Conservation (phyloP, 73 alveolate species). For the Tetrahymena thermophila region DNA sequence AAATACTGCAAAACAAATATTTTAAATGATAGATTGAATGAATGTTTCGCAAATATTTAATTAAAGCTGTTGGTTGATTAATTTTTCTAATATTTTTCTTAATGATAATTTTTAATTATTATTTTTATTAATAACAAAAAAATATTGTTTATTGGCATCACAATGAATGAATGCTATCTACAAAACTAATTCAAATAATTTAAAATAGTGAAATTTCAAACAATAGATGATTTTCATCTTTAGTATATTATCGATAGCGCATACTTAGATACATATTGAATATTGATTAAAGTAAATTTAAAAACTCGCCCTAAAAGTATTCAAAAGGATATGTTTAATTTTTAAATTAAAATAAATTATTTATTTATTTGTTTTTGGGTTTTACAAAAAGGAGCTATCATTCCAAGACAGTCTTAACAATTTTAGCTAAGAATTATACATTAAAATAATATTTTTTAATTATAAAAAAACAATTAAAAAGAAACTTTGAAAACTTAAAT, state of each 20-base stretch:
- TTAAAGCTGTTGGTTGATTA: not conserved
- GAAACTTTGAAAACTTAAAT: too few relatives aligned
- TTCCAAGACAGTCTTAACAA: too few relatives aligned
- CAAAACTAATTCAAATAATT: not conserved
- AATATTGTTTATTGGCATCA: not conserved
- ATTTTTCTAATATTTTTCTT: not conserved
- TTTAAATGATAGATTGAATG: not conserved
- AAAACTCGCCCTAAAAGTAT: not conserved
- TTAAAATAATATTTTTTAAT: too few relatives aligned
- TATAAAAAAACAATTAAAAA: too few relatives aligned
- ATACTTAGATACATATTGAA: not conserved
- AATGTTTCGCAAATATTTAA: not conserved
- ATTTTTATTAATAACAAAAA: not conserved
- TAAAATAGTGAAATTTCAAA: not conserved
- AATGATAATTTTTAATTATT: not conserved
- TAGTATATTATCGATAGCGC: too few relatives aligned
- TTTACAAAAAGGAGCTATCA: too few relatives aligned
- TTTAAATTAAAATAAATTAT: too few relatives aligned
- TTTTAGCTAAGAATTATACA: too few relatives aligned
- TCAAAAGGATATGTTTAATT: not conserved
- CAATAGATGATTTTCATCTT: not conserved
- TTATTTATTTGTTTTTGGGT: too few relatives aligned
- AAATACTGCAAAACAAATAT: not conserved
- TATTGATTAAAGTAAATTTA: too few relatives aligned
- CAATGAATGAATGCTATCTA: not conserved